These are phyloP conservation scores for Lyophyllum shimeji DNA, from an alignment of 768 basidiomycete species.

Conservation along the genomic window DNA sequence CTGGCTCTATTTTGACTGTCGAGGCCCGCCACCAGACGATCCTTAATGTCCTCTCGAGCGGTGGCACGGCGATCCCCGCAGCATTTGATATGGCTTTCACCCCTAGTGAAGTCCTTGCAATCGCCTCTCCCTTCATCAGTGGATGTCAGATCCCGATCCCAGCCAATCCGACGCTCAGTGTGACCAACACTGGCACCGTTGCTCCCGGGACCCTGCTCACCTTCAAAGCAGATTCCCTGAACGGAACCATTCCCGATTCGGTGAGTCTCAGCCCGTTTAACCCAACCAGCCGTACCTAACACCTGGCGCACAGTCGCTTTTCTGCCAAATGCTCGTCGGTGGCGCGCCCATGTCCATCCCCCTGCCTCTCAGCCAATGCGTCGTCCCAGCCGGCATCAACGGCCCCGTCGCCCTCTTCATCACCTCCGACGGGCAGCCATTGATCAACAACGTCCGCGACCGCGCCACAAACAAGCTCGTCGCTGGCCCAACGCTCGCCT, in stretches of 20 bases:
- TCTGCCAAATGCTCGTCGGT: slow-evolving; percentile 78
- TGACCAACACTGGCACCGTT: slow-evolving; percentile 65
- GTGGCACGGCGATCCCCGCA: slow-evolving; percentile 57
- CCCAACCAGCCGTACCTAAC: neutral
- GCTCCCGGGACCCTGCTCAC: slow-evolving; percentile 58
- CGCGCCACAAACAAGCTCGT: slow-evolving; percentile 54
- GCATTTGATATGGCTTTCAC: slow-evolving; percentile 75
- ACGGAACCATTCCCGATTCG: slow-evolving; percentile 41
- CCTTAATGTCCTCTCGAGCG: slow-evolving; percentile 65
- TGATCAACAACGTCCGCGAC: slow-evolving; percentile 60
- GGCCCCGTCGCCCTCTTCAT: slow-evolving; percentile 76
- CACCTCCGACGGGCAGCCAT: slow-evolving; percentile 60
- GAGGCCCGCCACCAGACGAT: slow-evolving; percentile 85
- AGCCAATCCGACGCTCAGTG: slow-evolving; percentile 56
- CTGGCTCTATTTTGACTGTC: slow-evolving; percentile 72
- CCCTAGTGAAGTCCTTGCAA: slow-evolving; percentile 68
- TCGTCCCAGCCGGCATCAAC: slow-evolving; percentile 65
- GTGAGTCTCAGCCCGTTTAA: slow-evolving; percentile 29
- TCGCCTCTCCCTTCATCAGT: slow-evolving; percentile 68
- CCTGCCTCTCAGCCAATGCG: slow-evolving; percentile 59
- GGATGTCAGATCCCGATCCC: slow-evolving; percentile 60
- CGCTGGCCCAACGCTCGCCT: slow-evolving; percentile 70
- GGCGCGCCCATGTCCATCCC: slow-evolving; percentile 53
- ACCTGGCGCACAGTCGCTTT: slow-evolving; percentile 41
- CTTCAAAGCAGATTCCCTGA: slow-evolving; percentile 59